These are phyloP conservation scores for Clonostachys solani DNA, from an alignment of 2,329 filamentous ascomycete genomes.

Conservation along the genomic window DNA sequence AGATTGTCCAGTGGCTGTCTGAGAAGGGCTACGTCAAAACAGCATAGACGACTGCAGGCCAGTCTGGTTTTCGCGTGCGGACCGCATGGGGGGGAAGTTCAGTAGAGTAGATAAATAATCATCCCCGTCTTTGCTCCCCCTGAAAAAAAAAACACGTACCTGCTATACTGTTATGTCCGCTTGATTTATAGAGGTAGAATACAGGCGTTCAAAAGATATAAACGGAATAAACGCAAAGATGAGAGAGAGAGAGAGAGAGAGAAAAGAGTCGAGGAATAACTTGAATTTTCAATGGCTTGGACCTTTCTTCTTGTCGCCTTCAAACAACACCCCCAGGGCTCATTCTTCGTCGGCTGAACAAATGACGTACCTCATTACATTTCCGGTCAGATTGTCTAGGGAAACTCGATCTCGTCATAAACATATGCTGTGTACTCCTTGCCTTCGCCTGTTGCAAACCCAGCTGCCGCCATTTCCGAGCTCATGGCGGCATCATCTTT, in stretches of 20 bases:
- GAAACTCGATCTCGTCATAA: slow-evolving; percentile 90
- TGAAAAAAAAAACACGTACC: too few relatives aligned
- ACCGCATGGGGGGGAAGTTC: too few relatives aligned
- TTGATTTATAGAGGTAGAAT: slow-evolving; percentile 16
- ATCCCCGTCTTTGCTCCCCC: too few relatives aligned
- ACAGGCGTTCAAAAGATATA: slow-evolving; percentile 13
- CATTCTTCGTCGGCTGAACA: background rate
- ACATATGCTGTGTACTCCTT: slow-evolving; percentile 94
- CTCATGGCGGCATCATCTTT: slow-evolving; percentile 81
- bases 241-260: too few relatives aligned
- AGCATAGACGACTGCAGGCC: slow-evolving; percentile 6
- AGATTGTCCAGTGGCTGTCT: slow-evolving; percentile 78
- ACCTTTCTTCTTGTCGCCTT: background rate
- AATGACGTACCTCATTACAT: background rate
- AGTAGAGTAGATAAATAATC: too few relatives aligned
- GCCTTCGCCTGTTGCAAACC: slow-evolving; percentile 62
- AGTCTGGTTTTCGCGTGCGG: background rate
- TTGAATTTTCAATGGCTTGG: background rate
- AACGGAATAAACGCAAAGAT: too few relatives aligned
- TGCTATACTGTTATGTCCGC: background rate
- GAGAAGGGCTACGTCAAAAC: slow-evolving; percentile 50
- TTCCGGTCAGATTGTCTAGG: slow-evolving; percentile 16
- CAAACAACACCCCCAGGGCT: background rate
- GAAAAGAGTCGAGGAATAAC: too few relatives aligned
- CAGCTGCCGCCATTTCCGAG: slow-evolving; percentile 79